phyloP scores from a whole-genome alignment of 768 basidiomycete genomes.

The Tremella mesenterica region DNA sequence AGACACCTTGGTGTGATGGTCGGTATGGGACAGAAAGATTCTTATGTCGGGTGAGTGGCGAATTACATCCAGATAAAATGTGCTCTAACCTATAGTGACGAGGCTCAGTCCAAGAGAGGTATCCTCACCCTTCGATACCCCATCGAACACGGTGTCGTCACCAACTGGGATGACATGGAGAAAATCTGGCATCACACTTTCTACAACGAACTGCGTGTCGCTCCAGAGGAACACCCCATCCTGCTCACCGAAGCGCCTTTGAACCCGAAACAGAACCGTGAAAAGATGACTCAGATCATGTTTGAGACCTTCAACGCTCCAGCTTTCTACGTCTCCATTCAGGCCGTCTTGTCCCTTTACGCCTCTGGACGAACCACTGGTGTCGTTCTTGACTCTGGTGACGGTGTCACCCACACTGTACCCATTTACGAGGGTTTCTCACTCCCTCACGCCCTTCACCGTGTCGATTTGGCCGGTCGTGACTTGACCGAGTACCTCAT shows the following conservation, averaged over 20 bases:
- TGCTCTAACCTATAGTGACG: constrained; percentile 53
- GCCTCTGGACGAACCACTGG: constrained; percentile 90
- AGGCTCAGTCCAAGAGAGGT: constrained; percentile 90
- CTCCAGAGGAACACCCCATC: constrained; percentile 85
- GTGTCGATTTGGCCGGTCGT: constrained; percentile 84
- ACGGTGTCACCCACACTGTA: constrained; percentile 92
- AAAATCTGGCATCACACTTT: constrained; percentile 98
- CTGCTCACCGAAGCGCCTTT: constrained; percentile 84
- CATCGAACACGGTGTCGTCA: constrained; percentile 87
- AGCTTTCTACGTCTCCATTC: constrained; percentile 84
- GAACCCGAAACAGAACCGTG: constrained; percentile 86
- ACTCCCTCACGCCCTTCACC: constrained; percentile 84
- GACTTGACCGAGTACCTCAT: constrained; percentile 60
- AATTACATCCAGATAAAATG: neutral
- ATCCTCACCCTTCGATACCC: constrained; percentile 88
- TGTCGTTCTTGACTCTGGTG: constrained; percentile 91
- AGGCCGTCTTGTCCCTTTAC: constrained; percentile 82
- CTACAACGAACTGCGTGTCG: constrained; percentile 90
- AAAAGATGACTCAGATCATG: constrained; percentile 90
- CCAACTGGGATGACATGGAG: constrained; percentile 99
- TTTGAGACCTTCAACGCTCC: constrained; percentile 92
- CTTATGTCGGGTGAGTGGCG: constrained; percentile 70
- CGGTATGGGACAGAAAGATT: constrained; percentile 94
- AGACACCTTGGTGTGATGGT: constrained; percentile 95
- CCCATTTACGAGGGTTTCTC: constrained; percentile 91